A percentile compares a stretch with the other conserved stretches of the same genome.
phyloP scores from a whole-genome alignment of 345 rosid genomes.

The Excoecaria agallocha region DNA sequence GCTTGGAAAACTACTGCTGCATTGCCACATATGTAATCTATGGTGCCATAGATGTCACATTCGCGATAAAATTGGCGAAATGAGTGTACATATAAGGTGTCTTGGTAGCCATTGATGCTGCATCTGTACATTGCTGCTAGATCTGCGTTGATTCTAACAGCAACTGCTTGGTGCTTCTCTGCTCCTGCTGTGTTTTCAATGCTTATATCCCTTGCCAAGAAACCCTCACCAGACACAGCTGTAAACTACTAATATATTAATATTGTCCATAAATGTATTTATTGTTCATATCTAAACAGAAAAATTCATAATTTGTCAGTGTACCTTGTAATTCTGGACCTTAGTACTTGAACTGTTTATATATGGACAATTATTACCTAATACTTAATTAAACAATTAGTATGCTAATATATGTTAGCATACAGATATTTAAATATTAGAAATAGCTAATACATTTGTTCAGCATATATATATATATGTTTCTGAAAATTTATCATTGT shows the following conservation, averaged over 20 bases:
- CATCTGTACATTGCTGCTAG: conserved; percentile 60
- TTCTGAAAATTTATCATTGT: too few species aligned
- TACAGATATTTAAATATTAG: too few species aligned
- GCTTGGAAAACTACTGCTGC: conserved; percentile 74
- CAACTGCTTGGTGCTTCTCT: conserved; percentile 73
- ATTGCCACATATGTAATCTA: conserved; percentile 75
- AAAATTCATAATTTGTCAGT: background rate
- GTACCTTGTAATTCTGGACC: too few species aligned
- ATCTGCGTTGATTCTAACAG: conserved; percentile 69
- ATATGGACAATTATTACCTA: too few species aligned
- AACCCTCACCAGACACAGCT: conserved; percentile 81
- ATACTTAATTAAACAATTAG: too few species aligned
- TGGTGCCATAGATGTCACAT: conserved; percentile 67
- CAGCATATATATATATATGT: too few species aligned
- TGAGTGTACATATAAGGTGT: conserved; percentile 65
- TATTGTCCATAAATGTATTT: too few species aligned
- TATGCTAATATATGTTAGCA: too few species aligned
- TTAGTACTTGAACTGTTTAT: too few species aligned
- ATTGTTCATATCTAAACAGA: background rate
- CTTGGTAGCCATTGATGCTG: conserved; percentile 61
- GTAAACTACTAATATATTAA: conserved; percentile 3
- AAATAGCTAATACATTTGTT: too few species aligned
- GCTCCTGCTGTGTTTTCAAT: conserved; percentile 79
- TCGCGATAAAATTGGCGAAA: conserved; percentile 79
- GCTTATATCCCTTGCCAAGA: conserved; percentile 70